Evolutionary conservation across 495 filamentous ascomycete genomes (phyloP).

Genomic region (Jackrogersella multiformis): DNA sequence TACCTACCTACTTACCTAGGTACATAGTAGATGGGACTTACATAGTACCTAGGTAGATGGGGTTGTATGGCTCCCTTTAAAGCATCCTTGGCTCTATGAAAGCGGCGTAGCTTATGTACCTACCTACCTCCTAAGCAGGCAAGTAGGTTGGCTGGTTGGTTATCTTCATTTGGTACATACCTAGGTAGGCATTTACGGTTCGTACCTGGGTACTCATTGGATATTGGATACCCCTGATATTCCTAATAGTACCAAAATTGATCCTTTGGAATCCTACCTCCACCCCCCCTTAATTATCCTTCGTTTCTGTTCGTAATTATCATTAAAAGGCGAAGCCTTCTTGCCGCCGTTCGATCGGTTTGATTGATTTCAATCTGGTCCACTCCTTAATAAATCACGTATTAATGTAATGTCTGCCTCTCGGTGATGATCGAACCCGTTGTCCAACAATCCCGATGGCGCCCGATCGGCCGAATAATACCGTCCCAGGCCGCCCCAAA

Average conservation of each 20-base stretch:
- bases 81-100: constrained; percentile 1
- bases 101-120: constrained; percentile 11
- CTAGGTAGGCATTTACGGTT: too few relatives aligned
- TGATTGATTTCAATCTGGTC: constrained; percentile 11
- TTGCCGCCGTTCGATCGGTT: constrained; percentile 37
- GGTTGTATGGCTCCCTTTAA: background rate
- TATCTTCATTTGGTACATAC: too few relatives aligned
- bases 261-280: constrained; percentile 29
- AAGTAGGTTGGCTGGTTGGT: too few relatives aligned
- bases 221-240: constrained; percentile 5
- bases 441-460: constrained; percentile 27
- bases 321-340: constrained; percentile 14
- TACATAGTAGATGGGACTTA: too few relatives aligned
- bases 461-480: constrained; percentile 19
- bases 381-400: constrained; percentile 13
- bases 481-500: constrained; percentile 25
- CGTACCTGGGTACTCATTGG: too few relatives aligned
- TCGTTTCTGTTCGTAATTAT: background rate
- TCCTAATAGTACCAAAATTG: constrained; percentile 11
- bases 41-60: background rate
- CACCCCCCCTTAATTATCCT: constrained; percentile 19
- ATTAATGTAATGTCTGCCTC: constrained; percentile 33
- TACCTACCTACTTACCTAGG: too few relatives aligned
- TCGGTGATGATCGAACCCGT: constrained; percentile 25
- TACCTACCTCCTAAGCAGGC: too few relatives aligned